Evolutionary conservation across 2,329 filamentous ascomycete species (phyloP), one percentile per base, ranked within the genome.

Genomic region (Fusarium equiseti): DNA sequence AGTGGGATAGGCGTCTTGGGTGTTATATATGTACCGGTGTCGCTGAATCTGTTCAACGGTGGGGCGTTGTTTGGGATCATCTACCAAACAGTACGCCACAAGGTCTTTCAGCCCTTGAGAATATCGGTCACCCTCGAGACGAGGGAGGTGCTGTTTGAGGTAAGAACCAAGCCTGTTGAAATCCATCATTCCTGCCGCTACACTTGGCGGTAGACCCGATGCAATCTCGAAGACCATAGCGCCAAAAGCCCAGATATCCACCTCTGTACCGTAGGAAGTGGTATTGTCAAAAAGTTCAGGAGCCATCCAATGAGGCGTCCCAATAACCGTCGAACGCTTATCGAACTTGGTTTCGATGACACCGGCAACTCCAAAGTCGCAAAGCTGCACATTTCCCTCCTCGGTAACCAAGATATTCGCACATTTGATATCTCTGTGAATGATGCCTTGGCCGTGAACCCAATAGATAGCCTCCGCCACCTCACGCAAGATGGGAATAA

Each of bases 301-400:
- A 0, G 93, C 92, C 92, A 96, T 95, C 91, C 92, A 96, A 79
- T 95, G 90, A 5, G 91, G 91, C 0, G 93, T 96, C 24, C 93
- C 93, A 59, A 95, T 92, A 51, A 95, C 91, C 1, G 93, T 95
- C 6, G 91, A 91, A 56, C 92, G 85, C 80, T 96, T 96, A 74
- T 92, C 90, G 58, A 90, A 86, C 71, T 92, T 91, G 44, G 86
- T 91, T 77, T 95, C 92, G 60, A 95, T 88, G 49, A 93, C 88
- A 46, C 91, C 92, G 31, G 93, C 92, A 50, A 96, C 92, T 70
- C 93, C 93, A 78, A 96, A 96, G 77, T 96, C 93, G 77, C 92
- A 94, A 35, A 96, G 86, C 78, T 96, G 93, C 10, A 96, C 91
- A 29, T 88, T 84, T 27, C 93, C 93, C 38, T 89, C 86, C 79